Evolutionary conservation across 225 moss, liverwort and hornwort genomes (phyloP).

Genomic region (Sphagnum contortum): DNA sequence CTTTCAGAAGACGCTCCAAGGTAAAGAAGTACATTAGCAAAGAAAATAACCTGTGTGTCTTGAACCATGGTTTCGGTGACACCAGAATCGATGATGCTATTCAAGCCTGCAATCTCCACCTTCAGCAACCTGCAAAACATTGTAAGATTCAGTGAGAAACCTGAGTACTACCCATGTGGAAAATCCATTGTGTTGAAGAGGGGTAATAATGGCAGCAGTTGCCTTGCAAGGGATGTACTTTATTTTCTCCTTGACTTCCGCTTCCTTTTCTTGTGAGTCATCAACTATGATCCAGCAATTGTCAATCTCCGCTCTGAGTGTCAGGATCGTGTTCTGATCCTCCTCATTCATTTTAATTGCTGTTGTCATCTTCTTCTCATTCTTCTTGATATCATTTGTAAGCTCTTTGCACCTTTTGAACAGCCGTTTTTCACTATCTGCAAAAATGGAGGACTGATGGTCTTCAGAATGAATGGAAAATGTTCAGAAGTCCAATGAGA

Average conservation of each 20-base stretch:
- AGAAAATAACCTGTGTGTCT: slow-evolving; percentile 52
- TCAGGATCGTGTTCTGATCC: slow-evolving; percentile 59
- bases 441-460: slow-evolving; percentile 1
- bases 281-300: slow-evolving; percentile 87
- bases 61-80: slow-evolving; percentile 51
- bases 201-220: not conserved
- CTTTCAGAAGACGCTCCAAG: no score
- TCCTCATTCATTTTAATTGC: slow-evolving; percentile 63
- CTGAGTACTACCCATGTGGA: not conserved
- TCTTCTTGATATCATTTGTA: slow-evolving; percentile 51
- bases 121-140: slow-evolving; percentile 43
- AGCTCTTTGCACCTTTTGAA: slow-evolving; percentile 65
- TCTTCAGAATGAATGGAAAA: no score
- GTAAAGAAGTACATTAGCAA: no score
- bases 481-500: no score
- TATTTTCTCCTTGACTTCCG: slow-evolving; percentile 66
- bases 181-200: not conserved
- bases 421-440: slow-evolving; percentile 71
- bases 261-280: slow-evolving; percentile 75
- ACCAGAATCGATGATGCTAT: slow-evolving; percentile 52
- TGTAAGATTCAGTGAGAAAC: not conserved
- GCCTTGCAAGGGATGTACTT: slow-evolving; percentile 21
- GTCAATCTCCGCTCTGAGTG: slow-evolving; percentile 64
- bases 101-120: slow-evolving; percentile 59
- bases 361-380: slow-evolving; percentile 48